These are phyloP conservation scores for Musa troglodytarum DNA, from an alignment of 176 grass and related monocot species.

Conservation along the genomic window DNA sequence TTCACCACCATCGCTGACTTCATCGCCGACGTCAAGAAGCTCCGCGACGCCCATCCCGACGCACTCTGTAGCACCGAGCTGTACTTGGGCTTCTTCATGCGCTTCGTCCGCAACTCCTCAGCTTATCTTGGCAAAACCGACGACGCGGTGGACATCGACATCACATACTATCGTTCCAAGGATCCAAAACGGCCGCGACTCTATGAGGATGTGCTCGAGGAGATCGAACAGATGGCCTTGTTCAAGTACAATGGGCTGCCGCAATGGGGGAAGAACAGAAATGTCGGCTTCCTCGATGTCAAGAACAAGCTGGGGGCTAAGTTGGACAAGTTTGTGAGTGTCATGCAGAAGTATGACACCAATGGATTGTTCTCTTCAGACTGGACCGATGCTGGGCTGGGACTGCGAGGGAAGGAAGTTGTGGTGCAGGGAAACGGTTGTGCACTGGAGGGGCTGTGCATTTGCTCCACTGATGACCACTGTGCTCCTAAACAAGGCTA, in stretches of 20 bases:
- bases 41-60: constrained; percentile 36
- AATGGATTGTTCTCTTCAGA: constrained; percentile 63
- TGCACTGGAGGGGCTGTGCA: constrained; percentile 48
- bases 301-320: constrained; percentile 20
- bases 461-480: constrained; percentile 32
- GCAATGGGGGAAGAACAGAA: constrained; percentile 66
- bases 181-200: constrained; percentile 27
- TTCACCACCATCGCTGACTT: constrained; percentile 29
- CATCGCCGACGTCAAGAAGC: constrained; percentile 40
- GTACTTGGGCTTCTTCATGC: constrained; percentile 40
- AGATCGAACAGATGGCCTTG: constrained; percentile 54
- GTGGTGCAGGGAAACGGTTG: constrained; percentile 30
- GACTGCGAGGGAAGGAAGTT: constrained; percentile 22
- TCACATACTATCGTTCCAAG: constrained; percentile 42
- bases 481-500: constrained; percentile 34
- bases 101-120: constrained; percentile 34
- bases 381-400: constrained; percentile 62
- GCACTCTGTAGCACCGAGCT: constrained; percentile 50
- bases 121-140: constrained; percentile 37
- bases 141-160: constrained; percentile 47
- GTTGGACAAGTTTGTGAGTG: constrained; percentile 25
- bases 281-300: constrained; percentile 30
- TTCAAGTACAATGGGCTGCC: constrained; percentile 46
- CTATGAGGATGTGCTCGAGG: constrained; percentile 34
- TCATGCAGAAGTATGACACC: constrained; percentile 33